Conservation (phyloP, 2,329 filamentous ascomycete species). For the Pyrenochaeta sp. region DNA sequence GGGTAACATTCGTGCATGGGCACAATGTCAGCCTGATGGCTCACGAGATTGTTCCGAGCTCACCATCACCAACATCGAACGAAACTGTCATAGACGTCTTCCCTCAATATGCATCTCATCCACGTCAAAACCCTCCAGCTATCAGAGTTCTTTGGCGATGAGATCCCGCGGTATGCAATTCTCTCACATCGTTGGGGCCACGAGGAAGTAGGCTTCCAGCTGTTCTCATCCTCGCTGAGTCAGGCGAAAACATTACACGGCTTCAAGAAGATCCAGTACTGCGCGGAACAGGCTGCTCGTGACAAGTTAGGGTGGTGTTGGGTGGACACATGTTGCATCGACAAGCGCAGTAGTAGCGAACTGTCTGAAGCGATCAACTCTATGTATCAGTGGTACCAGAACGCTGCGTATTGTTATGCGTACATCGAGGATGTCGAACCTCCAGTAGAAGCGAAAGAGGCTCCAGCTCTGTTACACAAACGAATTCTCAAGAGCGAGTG, state of each 20-base stretch:
- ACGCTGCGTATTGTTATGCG: constrained; percentile 8
- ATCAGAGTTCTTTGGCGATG: neutral
- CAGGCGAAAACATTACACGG: constrained; percentile 32
- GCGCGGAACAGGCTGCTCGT: neutral
- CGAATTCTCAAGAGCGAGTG: neutral
- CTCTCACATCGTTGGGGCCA: constrained; percentile 11
- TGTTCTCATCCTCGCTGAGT: too few relatives aligned
- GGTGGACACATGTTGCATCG: neutral
- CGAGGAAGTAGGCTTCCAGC: neutral
- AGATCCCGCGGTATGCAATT: constrained; percentile 8
- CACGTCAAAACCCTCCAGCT: constrained; percentile 1
- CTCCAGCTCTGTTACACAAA: neutral
- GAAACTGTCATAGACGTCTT: neutral
- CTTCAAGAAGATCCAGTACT: constrained; percentile 3
- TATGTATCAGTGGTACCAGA: constrained; percentile 8
- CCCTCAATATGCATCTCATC: neutral
- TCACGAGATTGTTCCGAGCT: too few relatives aligned
- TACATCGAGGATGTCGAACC: constrained; percentile 5
- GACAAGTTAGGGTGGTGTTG: neutral
- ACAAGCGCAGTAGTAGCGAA: neutral
- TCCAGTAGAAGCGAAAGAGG: neutral
- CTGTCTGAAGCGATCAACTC: too few relatives aligned
- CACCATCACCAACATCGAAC: too few relatives aligned
- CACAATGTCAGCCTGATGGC: too few relatives aligned
- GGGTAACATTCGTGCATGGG: too few relatives aligned